Base-by-base conservation (phyloP, 345 rosid species). In the Odontarrhena argentea region DNA sequence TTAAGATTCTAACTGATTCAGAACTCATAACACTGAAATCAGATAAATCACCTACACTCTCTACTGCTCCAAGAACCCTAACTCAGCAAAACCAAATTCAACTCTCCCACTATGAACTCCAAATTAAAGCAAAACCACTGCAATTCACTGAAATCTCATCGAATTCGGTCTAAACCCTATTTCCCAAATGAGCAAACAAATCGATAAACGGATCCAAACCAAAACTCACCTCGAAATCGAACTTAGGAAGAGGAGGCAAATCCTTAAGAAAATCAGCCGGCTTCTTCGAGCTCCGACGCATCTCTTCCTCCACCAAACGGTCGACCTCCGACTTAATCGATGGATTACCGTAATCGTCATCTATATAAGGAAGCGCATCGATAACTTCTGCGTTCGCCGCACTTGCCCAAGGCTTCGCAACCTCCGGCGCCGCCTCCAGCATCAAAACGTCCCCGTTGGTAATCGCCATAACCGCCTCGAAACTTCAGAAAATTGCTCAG, bases 331-430 rank as follows among this genome's bases (percentile, higher is more conserved):
- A 78, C 68, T 91, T 91, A 51, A 94, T 80, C 70, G 59, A 60
- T 2, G 90, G 91, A 62, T 90, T 71, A 9, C 85, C 87, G 48
- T 91, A 94, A 74, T 94, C 96, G 58, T 85, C 97, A 79, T 94
- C 99, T 22, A 94, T 94, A 81, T 94, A 91, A 34, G 97, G 99
- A 76, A 94, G 81, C 8, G 99, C 95, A 68, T 94, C 99, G 38
- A 94, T 80, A 36, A 80, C 77, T 74, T 94, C 91, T 0, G 96
- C 91, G 60, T 74, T 82, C 7, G 81, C 77, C 47, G 86, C 60
- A 38, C 73, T 73, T 1, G 84, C 77, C 98, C 98, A 92, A 0
- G 89, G 86, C 9, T 81, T 81, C n/a, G 83, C 61, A 26, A 77
- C 55, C 41, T 76, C 85, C 67, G 87, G 88, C 9, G 90, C 62